Evolutionary conservation across 805 yeast genomes (phyloP).

Genomic region (Candida qinlingensis): DNA sequence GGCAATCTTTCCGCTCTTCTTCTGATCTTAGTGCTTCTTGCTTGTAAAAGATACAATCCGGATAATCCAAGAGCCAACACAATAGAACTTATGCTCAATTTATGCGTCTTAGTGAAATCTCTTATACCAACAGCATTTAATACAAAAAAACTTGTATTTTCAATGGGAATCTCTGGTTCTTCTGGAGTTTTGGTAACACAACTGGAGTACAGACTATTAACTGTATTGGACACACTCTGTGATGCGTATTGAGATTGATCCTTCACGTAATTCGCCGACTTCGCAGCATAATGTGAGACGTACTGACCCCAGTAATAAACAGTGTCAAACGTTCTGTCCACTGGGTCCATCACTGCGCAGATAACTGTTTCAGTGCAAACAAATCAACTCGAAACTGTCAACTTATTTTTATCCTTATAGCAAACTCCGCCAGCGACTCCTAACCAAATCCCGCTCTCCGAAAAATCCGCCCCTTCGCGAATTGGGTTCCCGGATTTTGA

Average conservation of each 20-base stretch:
- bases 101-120: background rate
- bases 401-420: no score
- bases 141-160: background rate
- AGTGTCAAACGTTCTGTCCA: slow-evolving; percentile 16
- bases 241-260: background rate
- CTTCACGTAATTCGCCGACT: background rate
- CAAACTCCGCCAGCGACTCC: no score
- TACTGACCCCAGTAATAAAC: slow-evolving; percentile 11
- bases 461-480: slow-evolving; percentile 4
- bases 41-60: background rate
- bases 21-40: slow-evolving; percentile 11
- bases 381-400: no score
- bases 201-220: background rate
- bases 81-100: background rate
- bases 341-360: slow-evolving; percentile 10
- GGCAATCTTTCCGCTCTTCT: slow-evolving; percentile 58
- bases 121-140: background rate
- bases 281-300: background rate
- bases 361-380: no score
- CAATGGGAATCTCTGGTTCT: background rate
- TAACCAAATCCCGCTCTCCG: background rate
- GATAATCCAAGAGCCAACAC: background rate
- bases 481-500: no score
- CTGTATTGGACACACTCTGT: background rate
- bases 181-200: background rate